Conservation (phyloP, 768 basidiomycete genomes). For the Vararia minispora region DNA sequence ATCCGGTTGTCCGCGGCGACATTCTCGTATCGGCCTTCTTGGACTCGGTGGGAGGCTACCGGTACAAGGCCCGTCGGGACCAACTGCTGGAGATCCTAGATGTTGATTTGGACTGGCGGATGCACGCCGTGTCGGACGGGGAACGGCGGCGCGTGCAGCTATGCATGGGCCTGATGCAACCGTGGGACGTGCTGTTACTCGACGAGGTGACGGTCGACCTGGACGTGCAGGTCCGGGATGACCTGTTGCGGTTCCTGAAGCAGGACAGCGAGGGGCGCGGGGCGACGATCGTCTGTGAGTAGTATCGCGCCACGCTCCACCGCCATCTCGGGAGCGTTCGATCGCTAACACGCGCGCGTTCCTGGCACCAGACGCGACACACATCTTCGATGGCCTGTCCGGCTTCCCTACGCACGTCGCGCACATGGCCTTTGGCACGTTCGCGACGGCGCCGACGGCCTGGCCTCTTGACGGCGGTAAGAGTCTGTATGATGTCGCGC, state of each 20-base stretch:
- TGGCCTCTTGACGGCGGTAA: slow-evolving; percentile 45
- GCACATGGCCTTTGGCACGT: slow-evolving; percentile 80
- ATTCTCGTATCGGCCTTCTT: slow-evolving; percentile 89
- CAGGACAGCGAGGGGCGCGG: slow-evolving; percentile 67
- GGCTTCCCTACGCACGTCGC: slow-evolving; percentile 89
- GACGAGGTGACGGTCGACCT: slow-evolving; percentile 98
- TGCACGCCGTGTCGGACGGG: slow-evolving; percentile 94
- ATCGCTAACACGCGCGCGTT: no score
- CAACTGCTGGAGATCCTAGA: slow-evolving; percentile 82
- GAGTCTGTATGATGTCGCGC: slow-evolving; percentile 57
- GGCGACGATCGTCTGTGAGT: slow-evolving; percentile 81
- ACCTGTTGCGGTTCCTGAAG: slow-evolving; percentile 81
- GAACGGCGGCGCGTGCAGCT: slow-evolving; percentile 90
- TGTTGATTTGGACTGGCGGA: slow-evolving; percentile 92
- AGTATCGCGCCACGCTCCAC: background rate
- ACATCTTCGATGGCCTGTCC: slow-evolving; percentile 90
- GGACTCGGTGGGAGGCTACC: slow-evolving; percentile 95
- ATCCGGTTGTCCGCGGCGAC: slow-evolving; percentile 90
- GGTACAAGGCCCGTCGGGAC: slow-evolving; percentile 84
- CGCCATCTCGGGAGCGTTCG: background rate
- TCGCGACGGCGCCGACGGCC: slow-evolving; percentile 51
- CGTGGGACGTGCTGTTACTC: slow-evolving; percentile 87
- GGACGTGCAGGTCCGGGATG: slow-evolving; percentile 88
- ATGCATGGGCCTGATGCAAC: slow-evolving; percentile 89
- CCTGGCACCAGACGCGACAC: slow-evolving; percentile 69